Percentiles rank a stretch among this genome's conserved stretches.
These are phyloP conservation scores for Pyricularia sp. DNA, from an alignment of 2,329 filamentous ascomycete species.

Conservation along the genomic window DNA sequence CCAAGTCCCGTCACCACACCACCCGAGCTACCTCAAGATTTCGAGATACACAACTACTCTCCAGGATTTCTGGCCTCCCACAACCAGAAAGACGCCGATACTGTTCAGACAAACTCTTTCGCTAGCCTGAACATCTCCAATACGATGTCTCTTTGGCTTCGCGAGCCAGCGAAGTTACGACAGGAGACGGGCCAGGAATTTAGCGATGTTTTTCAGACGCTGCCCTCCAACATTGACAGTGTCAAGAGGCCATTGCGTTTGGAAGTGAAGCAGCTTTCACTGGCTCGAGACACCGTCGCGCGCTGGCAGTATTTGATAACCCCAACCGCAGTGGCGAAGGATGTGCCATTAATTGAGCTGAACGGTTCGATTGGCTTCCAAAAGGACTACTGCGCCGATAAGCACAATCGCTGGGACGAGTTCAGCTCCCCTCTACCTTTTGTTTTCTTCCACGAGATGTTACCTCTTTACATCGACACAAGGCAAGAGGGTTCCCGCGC, in stretches of 20 bases:
- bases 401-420: slow-evolving; percentile 59
- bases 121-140: slow-evolving; percentile 67
- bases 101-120: slow-evolving; percentile 66
- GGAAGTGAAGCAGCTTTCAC: slow-evolving; percentile 39
- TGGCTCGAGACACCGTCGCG: slow-evolving; percentile 44
- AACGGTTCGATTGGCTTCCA: slow-evolving; percentile 70
- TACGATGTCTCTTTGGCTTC: slow-evolving; percentile 68
- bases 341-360: slow-evolving; percentile 57
- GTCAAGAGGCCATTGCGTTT: slow-evolving; percentile 34
- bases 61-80: slow-evolving; percentile 68
- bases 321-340: slow-evolving; percentile 42
- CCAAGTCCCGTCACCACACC: slow-evolving; percentile 72
- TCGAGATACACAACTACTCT: slow-evolving; percentile 61
- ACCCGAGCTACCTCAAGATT: slow-evolving; percentile 53
- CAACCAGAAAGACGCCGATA: slow-evolving; percentile 49
- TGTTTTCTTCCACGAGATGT: slow-evolving; percentile 77
- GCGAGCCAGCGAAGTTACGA: slow-evolving; percentile 59
- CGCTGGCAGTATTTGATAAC: slow-evolving; percentile 61
- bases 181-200: slow-evolving; percentile 56
- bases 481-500: slow-evolving; percentile 76
- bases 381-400: slow-evolving; percentile 59
- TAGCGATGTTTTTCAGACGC: slow-evolving; percentile 58
- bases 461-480: slow-evolving; percentile 91
- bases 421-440: slow-evolving; percentile 59
- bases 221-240: slow-evolving; percentile 32